These are phyloP conservation scores for Brassica napus DNA, from an alignment of 345 rosid species.

Conservation along the genomic window Da-Ae NC_063448.1:541501-542000, in stretches of 20 bases:
- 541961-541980: constrained; percentile 46
- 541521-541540: constrained; percentile 34
- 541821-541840: not conserved
- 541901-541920: constrained; percentile 1
- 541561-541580: not conserved
- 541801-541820: too few relatives aligned
- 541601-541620: not conserved
- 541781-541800: not conserved
- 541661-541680: not conserved
- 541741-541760: not conserved
- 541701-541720: constrained; percentile 31
- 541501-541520: not conserved
- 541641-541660: not conserved
- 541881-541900: constrained; percentile 30
- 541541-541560: not conserved
- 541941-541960: constrained; percentile 12
- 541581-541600: not conserved
- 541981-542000: constrained; percentile 4
- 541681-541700: not conserved
- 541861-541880: not conserved
- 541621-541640: constrained; percentile 32
- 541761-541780: not conserved
- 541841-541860: not conserved
- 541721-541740: constrained; percentile 31
- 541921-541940: too few relatives aligned